These are phyloP conservation scores for Physcomitrium patens DNA, from an alignment of 225 moss, liverwort and hornwort genomes.

Conservation along the genomic window DNA sequence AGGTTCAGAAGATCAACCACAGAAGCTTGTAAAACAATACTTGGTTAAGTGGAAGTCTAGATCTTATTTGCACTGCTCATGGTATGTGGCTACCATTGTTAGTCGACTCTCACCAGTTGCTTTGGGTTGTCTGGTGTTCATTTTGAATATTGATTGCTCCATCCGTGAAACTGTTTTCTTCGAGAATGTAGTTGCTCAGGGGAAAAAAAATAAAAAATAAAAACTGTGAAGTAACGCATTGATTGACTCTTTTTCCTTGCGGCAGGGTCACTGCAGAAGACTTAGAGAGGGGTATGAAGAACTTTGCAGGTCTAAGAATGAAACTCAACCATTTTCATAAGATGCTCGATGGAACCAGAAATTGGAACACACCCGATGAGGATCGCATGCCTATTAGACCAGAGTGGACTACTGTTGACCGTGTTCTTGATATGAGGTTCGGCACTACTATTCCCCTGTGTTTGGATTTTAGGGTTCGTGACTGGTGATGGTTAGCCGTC, in stretches of 20 bases:
- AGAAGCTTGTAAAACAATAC: slow-evolving; percentile 88
- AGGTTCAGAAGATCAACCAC: slow-evolving; percentile 60
- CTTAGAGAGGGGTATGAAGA: slow-evolving; percentile 95
- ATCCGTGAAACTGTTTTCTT: not conserved
- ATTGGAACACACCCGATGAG: slow-evolving; percentile 87
- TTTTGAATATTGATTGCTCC: not conserved
- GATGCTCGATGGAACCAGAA: slow-evolving; percentile 80
- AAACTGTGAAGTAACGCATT: slow-evolving; percentile 12
- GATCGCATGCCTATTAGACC: slow-evolving; percentile 93
- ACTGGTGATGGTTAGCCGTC: not conserved
- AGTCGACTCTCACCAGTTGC: slow-evolving; percentile 2
- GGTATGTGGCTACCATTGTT: slow-evolving; percentile 52
- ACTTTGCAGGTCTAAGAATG: slow-evolving; percentile 88
- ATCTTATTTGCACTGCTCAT: slow-evolving; percentile 95
- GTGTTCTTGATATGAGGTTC: slow-evolving; percentile 88
- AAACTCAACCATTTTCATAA: slow-evolving; percentile 89
- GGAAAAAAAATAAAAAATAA: no score
- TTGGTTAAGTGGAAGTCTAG: slow-evolving; percentile 98
- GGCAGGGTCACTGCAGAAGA: slow-evolving; percentile 89
- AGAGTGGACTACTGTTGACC: slow-evolving; percentile 99
- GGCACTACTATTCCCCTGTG: not conserved
- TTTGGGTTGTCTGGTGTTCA: not conserved
- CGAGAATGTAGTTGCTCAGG: not conserved
- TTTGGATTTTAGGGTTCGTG: slow-evolving; percentile 3
- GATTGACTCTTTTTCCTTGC: slow-evolving; percentile 21